Percentiles rank a stretch among this genome's conserved stretches.
Conservation (phyloP, 2,329 filamentous ascomycete species). For the Penicillium sclerotigenum region DNA sequence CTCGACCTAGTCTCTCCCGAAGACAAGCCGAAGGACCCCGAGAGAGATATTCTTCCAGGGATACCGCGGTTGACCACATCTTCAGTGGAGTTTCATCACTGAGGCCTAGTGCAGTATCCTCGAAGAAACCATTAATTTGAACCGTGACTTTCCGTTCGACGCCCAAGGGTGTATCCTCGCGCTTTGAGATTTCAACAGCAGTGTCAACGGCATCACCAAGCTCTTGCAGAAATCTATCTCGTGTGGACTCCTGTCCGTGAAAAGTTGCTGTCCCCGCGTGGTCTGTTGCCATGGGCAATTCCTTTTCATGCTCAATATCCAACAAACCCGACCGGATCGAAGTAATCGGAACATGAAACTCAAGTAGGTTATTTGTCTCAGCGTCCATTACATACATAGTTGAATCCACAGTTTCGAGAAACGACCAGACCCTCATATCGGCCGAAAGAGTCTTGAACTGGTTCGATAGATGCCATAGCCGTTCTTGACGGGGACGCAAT, state of each 20-base stretch:
- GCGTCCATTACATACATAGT: conserved; percentile 47
- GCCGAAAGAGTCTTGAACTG: conserved; percentile 56
- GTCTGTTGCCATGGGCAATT: conserved; percentile 32
- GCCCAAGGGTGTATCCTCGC: conserved; percentile 46
- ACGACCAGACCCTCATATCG: conserved; percentile 61
- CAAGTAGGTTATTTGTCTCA: conserved; percentile 45
- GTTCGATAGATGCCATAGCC: conserved; percentile 51
- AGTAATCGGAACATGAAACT: conserved; percentile 59
- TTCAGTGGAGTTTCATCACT: conserved; percentile 41
- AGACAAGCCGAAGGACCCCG: conserved; percentile 57
- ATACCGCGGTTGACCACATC: conserved; percentile 31
- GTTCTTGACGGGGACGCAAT: conserved; percentile 51
- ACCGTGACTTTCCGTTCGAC: conserved; percentile 56
- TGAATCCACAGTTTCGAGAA: conserved; percentile 62
- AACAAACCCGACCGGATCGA: conserved; percentile 44
- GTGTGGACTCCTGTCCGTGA: conserved; percentile 29
- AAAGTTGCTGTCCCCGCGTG: conserved; percentile 33
- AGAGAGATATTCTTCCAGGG: conserved; percentile 49
- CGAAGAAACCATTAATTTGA: conserved; percentile 60
- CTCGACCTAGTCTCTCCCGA: conserved; percentile 48
- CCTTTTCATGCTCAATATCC: conserved; percentile 34
- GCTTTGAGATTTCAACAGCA: conserved; percentile 26
- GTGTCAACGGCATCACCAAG: conserved; percentile 18
- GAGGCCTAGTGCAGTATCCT: conserved; percentile 56
- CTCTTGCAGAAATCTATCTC: conserved; percentile 26